phyloP scores from a whole-genome alignment of 441 rosid genomes.

The Croton setiger region DNA sequence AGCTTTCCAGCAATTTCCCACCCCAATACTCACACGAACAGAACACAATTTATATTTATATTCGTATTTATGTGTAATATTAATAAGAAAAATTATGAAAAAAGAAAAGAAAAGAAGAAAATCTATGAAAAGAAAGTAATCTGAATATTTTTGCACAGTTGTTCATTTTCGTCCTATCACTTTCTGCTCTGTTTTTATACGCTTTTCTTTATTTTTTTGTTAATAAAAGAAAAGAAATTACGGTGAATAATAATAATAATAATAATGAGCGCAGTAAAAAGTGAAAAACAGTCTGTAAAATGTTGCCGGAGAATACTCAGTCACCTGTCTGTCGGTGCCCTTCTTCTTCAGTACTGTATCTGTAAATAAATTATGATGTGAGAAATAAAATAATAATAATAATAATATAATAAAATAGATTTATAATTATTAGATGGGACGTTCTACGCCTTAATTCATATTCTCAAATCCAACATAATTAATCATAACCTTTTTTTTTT shows the following conservation, averaged over 20 bases:
- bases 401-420: background rate
- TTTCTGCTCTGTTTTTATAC: background rate
- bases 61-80: background rate
- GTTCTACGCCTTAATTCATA: background rate
- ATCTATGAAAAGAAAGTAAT: background rate
- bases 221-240: too few species aligned
- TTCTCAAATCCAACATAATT: too few species aligned
- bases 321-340: conserved; percentile 29
- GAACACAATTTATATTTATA: background rate
- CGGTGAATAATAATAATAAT: background rate
- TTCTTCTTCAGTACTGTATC: too few species aligned
- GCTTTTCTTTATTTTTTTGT: background rate
- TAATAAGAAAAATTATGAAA: background rate
- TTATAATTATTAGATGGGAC: conserved; percentile 2
- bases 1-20: conserved; percentile 19
- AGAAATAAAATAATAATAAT: too few species aligned
- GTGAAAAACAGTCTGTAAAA: conserved; percentile 14
- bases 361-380: background rate
- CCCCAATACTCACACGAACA: conserved; percentile 8
- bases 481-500: too few species aligned
- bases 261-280: background rate
- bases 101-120: background rate
- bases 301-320: conserved; percentile 30
- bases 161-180: conserved; percentile 14
- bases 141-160: conserved; percentile 6